Base-by-base conservation (phyloP, 306 rosid genomes). In the Fragaria vesca region DNA sequence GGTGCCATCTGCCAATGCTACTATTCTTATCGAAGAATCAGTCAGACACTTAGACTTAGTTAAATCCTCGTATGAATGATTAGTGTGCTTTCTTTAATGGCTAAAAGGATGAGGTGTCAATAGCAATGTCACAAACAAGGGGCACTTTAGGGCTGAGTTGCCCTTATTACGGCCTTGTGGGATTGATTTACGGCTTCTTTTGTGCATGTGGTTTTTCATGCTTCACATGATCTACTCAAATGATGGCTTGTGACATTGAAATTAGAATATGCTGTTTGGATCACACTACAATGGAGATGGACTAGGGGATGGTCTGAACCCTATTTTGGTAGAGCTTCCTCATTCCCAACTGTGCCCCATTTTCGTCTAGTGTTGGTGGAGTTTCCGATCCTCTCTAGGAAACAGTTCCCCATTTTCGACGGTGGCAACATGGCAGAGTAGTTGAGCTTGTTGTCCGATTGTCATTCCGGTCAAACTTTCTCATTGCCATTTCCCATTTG, bases 11-110 rank as follows among this genome's bases (percentile, higher is more conserved):
- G 61, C 83, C 75, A 42, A 45, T 80, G 54, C 71, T 69, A 32
- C 69, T 57, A 81, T 82, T 79, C 81, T 76, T 78, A 83, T 79
- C 54, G 76, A 91, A 87, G 93, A 91, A 89, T 86, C 82, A 38
- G 86, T 87, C 89, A 84, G 88, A 84, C 50, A 11, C 71, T 30
- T 5, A 43, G 46, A 45, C 79, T 72, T 30, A 1, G 69, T 46
- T 62, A 74, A 86, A 66, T 68, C 76, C 75, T 16, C 4, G 75
- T 79, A 50, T 24, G 70, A 74, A 81, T 62, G 71, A 66, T 79
- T 50, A 32, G 62, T 42, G 62, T 63, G 36, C 52, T 12, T 55
- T 40, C 54, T 62, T 51, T 45, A 62, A 32, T 46, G 21, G 43
- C 5, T 18, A 28, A 28, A 8, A 54, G 30, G 36, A 67, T 46